Evolutionary conservation across 108 stramenopile genomes (phyloP).

Genomic region (Skeletonema potamos): DNA sequence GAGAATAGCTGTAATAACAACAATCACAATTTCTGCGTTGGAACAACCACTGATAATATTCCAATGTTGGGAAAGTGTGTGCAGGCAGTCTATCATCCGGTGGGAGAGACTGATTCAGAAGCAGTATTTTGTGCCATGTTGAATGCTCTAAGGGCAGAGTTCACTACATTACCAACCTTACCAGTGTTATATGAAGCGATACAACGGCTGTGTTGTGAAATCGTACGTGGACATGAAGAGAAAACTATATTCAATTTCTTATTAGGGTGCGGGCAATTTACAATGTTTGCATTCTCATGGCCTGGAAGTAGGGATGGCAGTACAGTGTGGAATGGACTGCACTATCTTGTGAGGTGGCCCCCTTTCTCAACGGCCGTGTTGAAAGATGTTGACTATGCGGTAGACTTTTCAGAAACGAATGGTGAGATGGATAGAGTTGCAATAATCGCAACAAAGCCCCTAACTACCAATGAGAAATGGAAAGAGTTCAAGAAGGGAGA

Average conservation of each 20-base stretch:
- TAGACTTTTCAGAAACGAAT: slow-evolving; percentile 63
- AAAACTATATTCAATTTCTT: slow-evolving; percentile 89
- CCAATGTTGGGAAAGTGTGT: slow-evolving; percentile 42
- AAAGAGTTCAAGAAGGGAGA: slow-evolving; percentile 76
- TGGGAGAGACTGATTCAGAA: slow-evolving; percentile 93
- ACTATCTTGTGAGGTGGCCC: slow-evolving; percentile 76
- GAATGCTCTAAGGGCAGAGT: slow-evolving; percentile 79
- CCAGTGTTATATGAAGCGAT: slow-evolving; percentile 78
- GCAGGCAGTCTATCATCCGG: slow-evolving; percentile 57
- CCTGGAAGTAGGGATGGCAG: slow-evolving; percentile 84
- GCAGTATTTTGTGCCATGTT: slow-evolving; percentile 90
- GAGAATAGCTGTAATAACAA: slow-evolving; percentile 20
- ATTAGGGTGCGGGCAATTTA: slow-evolving; percentile 71
- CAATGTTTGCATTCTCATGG: slow-evolving; percentile 83
- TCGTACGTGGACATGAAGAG: slow-evolving; percentile 57
- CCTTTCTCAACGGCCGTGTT: slow-evolving; percentile 76
- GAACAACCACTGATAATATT: not conserved
- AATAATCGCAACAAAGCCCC: slow-evolving; percentile 87
- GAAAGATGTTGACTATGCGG: slow-evolving; percentile 56
- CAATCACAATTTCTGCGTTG: too few species aligned
- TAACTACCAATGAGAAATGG: slow-evolving; percentile 78
- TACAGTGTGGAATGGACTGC: slow-evolving; percentile 85
- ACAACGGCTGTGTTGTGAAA: slow-evolving; percentile 64
- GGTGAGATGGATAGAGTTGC: slow-evolving; percentile 74
- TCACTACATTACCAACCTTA: slow-evolving; percentile 67